These are phyloP conservation scores for Paramarasmius palmivorus DNA, from an alignment of 1,284 basidiomycete genomes.

Conservation along the genomic window DNA sequence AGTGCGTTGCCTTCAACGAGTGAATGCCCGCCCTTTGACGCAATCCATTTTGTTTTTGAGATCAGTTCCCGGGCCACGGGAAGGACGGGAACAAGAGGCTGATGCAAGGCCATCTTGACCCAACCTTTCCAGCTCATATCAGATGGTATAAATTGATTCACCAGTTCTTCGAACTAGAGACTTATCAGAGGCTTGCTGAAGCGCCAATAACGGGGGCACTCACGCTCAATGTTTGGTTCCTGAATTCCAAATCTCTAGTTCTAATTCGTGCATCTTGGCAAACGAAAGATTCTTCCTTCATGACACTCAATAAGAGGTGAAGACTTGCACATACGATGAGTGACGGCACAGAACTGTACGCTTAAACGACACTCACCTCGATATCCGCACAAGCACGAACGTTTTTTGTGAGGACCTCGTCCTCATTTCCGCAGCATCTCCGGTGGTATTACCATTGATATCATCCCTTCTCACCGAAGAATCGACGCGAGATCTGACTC, in stretches of 20 bases:
- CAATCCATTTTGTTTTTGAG: slow-evolving; percentile 72
- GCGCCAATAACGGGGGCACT: slow-evolving; percentile 26
- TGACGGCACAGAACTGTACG: not conserved
- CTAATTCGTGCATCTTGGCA: slow-evolving; percentile 73
- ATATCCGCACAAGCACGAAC: slow-evolving; percentile 81
- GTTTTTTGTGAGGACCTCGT: slow-evolving; percentile 78
- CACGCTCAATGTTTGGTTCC: slow-evolving; percentile 88
- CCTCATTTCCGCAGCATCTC: slow-evolving; percentile 76
- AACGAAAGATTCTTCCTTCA: slow-evolving; percentile 72
- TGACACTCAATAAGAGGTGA: slow-evolving; percentile 66
- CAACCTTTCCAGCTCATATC: slow-evolving; percentile 77
- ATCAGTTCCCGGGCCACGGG: slow-evolving; percentile 75
- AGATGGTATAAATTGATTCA: slow-evolving; percentile 78
- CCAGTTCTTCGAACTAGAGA: slow-evolving; percentile 75
- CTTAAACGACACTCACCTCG: slow-evolving; percentile 47
- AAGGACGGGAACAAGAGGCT: slow-evolving; percentile 70
- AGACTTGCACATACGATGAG: slow-evolving; percentile 42
- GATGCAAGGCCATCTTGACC: slow-evolving; percentile 81
- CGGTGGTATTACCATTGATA: slow-evolving; percentile 20
- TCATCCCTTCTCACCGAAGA: slow-evolving; percentile 12
- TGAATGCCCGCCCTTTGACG: slow-evolving; percentile 42
- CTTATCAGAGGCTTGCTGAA: slow-evolving; percentile 8
- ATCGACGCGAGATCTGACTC: slow-evolving; percentile 23
- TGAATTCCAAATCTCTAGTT: slow-evolving; percentile 77
- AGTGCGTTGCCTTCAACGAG: slow-evolving; percentile 27